Percentiles rank a stretch among this genome's conserved stretches.
phyloP scores from a whole-genome alignment of 1,284 basidiomycete genomes.

The Ustilago crameri region DNA sequence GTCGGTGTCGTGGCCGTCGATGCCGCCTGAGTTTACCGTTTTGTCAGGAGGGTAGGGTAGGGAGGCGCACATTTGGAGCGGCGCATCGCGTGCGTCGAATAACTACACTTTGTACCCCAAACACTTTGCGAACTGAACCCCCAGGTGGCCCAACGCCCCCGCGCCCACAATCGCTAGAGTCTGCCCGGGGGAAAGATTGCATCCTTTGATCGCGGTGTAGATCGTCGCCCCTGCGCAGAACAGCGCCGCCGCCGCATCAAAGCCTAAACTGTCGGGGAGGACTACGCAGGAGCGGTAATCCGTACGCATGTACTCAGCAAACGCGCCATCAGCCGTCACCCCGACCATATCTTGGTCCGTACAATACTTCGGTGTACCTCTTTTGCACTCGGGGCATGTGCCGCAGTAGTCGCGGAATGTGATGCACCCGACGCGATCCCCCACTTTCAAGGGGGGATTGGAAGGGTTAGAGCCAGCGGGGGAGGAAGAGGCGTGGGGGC shows the following conservation, averaged over 20 bases:
- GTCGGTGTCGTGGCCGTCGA: constrained; percentile 24
- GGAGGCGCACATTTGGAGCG: constrained; percentile 24
- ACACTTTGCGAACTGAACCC: constrained; percentile 64
- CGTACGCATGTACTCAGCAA: constrained; percentile 57
- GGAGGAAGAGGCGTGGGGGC: constrained; percentile 6
- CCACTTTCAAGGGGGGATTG: constrained; percentile 37
- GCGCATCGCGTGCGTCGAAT: constrained; percentile 48
- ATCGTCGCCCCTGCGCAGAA: constrained; percentile 69
- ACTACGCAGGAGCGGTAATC: constrained; percentile 49
- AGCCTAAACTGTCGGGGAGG: constrained; percentile 53
- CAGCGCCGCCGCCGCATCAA: constrained; percentile 66
- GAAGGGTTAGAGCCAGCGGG: constrained; percentile 12
- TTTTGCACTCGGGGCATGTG: constrained; percentile 46
- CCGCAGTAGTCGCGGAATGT: constrained; percentile 53
- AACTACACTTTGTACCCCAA: constrained; percentile 67
- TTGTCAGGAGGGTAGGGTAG: constrained; percentile 46
- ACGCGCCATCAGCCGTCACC: constrained; percentile 49
- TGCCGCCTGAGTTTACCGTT: constrained; percentile 30
- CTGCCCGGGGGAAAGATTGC: constrained; percentile 53
- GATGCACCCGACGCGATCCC: constrained; percentile 58
- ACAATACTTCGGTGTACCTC: constrained; percentile 43
- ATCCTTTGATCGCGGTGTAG: constrained; percentile 66
- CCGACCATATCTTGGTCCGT: constrained; percentile 51
- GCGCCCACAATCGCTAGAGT: constrained; percentile 69
- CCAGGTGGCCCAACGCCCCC: constrained; percentile 69